Evolutionary conservation across 1,284 basidiomycete genomes (phyloP), one percentile per base, ranked within the genome.

Genomic region (Ustilago lituana): DNA sequence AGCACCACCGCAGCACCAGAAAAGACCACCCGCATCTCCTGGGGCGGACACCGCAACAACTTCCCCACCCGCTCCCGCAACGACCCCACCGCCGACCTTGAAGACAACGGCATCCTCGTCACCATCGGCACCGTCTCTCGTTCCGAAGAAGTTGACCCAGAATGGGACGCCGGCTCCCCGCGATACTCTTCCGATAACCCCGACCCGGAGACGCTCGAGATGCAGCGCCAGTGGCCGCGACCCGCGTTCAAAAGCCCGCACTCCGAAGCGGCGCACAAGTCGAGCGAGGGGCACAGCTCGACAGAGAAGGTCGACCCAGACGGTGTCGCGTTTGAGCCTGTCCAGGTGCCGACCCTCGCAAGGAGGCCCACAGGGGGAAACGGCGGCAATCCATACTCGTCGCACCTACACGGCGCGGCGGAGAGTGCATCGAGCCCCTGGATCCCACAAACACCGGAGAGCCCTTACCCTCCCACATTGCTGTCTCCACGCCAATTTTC

Each of bases 131-230:
- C 65, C 12, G 47, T 68, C 12, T 64, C 60, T 15, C 47, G 38
- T 17, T 36, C 39, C 5, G 66, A 69, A 23, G 48, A 55, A 3
- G 51, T 49, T 2, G 66, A 59, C 6, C 47, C 48, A 12, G 23
- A 45, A 3, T 63, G 51, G 60, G 39, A 52, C 10, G 57, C 7
- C 5, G 64, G 54, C 20, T 67, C 59, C 4, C 49, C 54, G 5
- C 54, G 59, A n/a, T 62, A 67, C 40, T 67, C 64, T n/a, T 62
- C 59, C n/a, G 65, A 68, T 37, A 45, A 40, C 12, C 38, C 50
- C 3, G 65, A 68, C 15, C 65, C 54, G 1, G 60, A 68, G n/a
- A 37, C 45, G 23, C 31, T 51, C 35, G 53, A 56, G 31, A 65
- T 65, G 55, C 62, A 54, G 15, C 44, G 55, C 14, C 40, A 58